phyloP scores from a whole-genome alignment of 441 rosid genomes.

The Populus hybrid region DNA sequence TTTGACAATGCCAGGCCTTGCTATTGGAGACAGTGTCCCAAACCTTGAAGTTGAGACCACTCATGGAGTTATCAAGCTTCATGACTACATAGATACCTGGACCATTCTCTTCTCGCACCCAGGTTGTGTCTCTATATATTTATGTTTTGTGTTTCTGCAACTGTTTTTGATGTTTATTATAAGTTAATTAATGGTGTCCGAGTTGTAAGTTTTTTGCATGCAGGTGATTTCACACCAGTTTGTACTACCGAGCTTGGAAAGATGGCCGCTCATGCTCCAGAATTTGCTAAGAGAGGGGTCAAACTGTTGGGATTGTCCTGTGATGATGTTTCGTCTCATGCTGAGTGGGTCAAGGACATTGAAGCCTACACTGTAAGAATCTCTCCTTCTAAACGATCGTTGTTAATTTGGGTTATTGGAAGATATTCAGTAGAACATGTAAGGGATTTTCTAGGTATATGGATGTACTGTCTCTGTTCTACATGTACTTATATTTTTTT shows the following conservation, averaged over 20 bases:
- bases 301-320: constrained; percentile 83
- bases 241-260: constrained; percentile 73
- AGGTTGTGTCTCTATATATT: constrained; percentile 24
- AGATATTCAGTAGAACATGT: too few species aligned
- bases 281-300: constrained; percentile 58
- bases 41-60: constrained; percentile 55
- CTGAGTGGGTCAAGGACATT: constrained; percentile 69
- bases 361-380: constrained; percentile 56
- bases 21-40: constrained; percentile 52
- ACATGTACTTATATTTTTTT: not conserved
- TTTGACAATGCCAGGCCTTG: constrained; percentile 65
- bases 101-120: constrained; percentile 87
- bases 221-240: constrained; percentile 75
- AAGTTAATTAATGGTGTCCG: not conserved
- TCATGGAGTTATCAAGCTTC: constrained; percentile 60
- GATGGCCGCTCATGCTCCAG: constrained; percentile 50
- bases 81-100: constrained; percentile 63
- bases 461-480: not conserved
- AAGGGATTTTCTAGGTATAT: too few species aligned
- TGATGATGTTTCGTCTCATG: constrained; percentile 60
- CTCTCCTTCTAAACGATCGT: too few species aligned
- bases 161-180: constrained; percentile 22
- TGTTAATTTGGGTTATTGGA: constrained; percentile 10
- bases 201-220: not conserved
- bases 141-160: too few species aligned